phyloP scores from a whole-genome alignment of 2,329 filamentous ascomycete species.

The Trichoderma sp. region DNA sequence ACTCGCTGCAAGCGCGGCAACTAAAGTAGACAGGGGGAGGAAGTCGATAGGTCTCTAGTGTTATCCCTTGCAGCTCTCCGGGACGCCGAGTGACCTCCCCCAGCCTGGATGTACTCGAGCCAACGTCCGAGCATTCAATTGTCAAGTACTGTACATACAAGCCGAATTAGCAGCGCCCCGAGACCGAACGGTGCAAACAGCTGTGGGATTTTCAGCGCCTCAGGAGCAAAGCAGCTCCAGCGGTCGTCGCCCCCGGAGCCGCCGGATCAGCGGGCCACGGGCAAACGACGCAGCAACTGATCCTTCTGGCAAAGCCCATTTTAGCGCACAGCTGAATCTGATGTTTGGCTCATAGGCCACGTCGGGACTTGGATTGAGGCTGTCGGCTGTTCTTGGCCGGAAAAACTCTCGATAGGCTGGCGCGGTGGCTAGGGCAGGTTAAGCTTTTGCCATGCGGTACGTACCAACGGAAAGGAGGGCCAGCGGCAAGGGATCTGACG shows the following conservation, averaged over 20 bases:
- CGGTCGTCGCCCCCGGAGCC: background rate
- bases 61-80: background rate
- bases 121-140: background rate
- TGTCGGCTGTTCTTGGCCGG: slow-evolving; percentile 14
- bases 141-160: background rate
- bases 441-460: slow-evolving; percentile 16
- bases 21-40: slow-evolving; percentile 6
- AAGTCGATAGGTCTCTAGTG: background rate
- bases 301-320: background rate
- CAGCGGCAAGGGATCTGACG: slow-evolving; percentile 18
- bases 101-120: background rate
- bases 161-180: background rate
- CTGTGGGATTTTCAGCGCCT: background rate
- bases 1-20: slow-evolving; percentile 14
- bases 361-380: slow-evolving; percentile 18
- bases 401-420: slow-evolving; percentile 11
- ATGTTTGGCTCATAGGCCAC: slow-evolving; percentile 7
- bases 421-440: slow-evolving; percentile 1
- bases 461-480: slow-evolving; percentile 1
- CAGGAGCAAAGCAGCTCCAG: background rate
- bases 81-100: background rate
- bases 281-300: background rate
- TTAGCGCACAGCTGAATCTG: slow-evolving; percentile 14
- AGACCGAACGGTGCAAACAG: background rate
- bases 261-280: slow-evolving; percentile 5